These are phyloP conservation scores for Phytophthora foliorum DNA, from an alignment of 352 stramenopile species.

Conservation along the genomic window DNA sequence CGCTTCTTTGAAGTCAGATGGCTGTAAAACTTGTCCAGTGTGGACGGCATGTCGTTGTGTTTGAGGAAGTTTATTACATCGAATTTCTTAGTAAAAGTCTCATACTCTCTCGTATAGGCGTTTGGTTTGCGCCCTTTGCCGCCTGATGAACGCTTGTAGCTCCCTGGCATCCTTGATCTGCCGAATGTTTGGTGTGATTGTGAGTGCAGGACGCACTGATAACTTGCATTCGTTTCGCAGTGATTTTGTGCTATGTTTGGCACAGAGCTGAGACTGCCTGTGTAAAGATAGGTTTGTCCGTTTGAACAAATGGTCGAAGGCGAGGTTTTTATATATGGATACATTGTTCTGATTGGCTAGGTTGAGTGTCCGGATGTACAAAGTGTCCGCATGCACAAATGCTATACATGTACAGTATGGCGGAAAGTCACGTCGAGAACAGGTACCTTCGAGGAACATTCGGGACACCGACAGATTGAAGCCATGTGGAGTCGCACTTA, in stretches of 20 bases:
- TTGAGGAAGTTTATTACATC: constrained; percentile 7
- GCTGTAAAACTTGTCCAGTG: constrained; percentile 8
- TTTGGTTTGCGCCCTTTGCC: background rate
- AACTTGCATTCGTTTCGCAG: no score
- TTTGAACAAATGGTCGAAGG: background rate
- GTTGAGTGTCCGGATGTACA: constrained; percentile 1
- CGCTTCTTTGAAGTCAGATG: background rate
- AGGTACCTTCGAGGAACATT: no score
- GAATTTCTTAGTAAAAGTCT: constrained; percentile 3
- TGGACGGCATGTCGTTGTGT: background rate
- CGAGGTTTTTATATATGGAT: constrained; percentile 4
- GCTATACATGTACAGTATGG: no score
- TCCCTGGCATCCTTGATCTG: constrained; percentile 1
- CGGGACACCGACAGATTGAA: no score
- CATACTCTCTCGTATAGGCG: background rate
- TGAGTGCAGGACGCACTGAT: no score
- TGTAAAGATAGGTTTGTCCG: constrained; percentile 5
- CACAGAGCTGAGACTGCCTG: background rate
- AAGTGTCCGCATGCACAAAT: constrained; percentile 10
- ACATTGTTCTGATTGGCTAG: constrained; percentile 3
- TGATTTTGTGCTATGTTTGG: no score
- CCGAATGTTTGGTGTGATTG: no score
- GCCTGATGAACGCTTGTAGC: constrained; percentile 1
- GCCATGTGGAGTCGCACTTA: no score
- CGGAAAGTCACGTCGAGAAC: no score